Evolutionary conservation across 192 early-diverging fungal genomes (phyloP), one percentile per base, ranked within the genome.

Genomic region (Backusella circina): DNA sequence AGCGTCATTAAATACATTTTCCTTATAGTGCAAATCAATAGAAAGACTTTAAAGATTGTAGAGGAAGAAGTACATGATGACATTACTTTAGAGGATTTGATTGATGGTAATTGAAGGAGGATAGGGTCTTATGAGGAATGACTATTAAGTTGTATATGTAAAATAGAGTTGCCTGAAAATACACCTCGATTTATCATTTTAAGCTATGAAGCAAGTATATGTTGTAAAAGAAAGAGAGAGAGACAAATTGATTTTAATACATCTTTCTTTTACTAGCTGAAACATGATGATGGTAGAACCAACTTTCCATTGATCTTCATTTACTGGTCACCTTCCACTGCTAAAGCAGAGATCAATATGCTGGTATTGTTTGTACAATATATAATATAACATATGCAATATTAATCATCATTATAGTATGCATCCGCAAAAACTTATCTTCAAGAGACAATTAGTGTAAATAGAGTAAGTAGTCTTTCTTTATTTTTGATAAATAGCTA

Each of bases 241-340:
- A 13, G n/a, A n/a, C n/a, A n/a, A n/a, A n/a, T n/a, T n/a, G n/a
- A 31, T 10, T 1, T 8, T 72, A 61, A 65, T 77, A 79, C 47
- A 74, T 77, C 38, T 65, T 50, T 21, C 64, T 37, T 67, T 47
- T 10, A 30, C 37, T 76, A 90, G 87, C 65, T 88, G 12, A 85
- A 85, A 47, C 87, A 89, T 44, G 69, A 72, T 67, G 88, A 90
- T 75, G 93, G 92, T 15, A 87, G 94, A 6, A 80, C 88, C 16
- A 90, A 88, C 8, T 95, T 88, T 47, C 95, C 95, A 0, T 81
- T 96, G 26, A 86, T 93, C 3, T 90, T 93, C 67, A 78, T 93
- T 16, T 91, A 89, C 72, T 91, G 91, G 77, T 85, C 85, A 16
- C 91, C 90, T 2, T 67, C 37, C 9, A 76, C 84, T 23, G 81